Conservation (phyloP, 139 green algal genomes). For the Micromonas pusilla region DNA sequence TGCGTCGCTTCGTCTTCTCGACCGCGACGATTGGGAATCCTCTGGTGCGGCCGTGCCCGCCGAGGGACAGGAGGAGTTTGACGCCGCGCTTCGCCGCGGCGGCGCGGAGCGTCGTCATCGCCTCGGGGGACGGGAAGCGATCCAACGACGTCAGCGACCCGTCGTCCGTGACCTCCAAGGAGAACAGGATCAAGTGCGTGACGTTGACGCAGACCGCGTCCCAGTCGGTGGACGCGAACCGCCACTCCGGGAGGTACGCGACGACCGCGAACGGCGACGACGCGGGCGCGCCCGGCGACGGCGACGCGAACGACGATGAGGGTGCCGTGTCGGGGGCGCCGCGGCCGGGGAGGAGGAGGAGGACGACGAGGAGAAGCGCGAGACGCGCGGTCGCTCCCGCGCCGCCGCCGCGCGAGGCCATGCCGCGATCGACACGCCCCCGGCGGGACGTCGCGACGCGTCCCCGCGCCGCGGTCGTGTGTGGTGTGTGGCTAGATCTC, state of each 20-base stretch:
- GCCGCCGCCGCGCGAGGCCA: too few species aligned
- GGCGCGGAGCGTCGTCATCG: neutral
- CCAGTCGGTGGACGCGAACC: neutral
- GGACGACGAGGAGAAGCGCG: too few species aligned
- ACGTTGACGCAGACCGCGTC: constrained; percentile 1
- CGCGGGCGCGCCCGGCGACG: too few species aligned
- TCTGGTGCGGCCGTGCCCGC: constrained; percentile 16
- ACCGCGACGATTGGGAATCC: neutral
- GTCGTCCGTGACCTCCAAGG: constrained; percentile 11
- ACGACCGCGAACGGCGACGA: constrained; percentile 17
- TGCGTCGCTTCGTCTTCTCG: neutral
- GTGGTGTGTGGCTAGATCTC: too few species aligned
- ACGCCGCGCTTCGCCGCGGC: neutral
- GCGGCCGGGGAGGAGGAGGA: too few species aligned
- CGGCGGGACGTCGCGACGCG: too few species aligned
- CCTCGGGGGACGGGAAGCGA: constrained; percentile 7
- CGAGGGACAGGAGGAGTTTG: constrained; percentile 19
- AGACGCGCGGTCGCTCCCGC: too few species aligned
- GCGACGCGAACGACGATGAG: too few species aligned
- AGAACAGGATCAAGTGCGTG: constrained; percentile 32
- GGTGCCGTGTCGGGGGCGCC: too few species aligned
- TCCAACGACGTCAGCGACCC: constrained; percentile 11
- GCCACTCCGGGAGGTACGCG: constrained; percentile 28
- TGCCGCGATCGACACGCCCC: too few species aligned
- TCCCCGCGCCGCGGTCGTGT: too few species aligned